These are phyloP conservation scores for Quercus agrifolia DNA, from an alignment of 306 rosid species.

Conservation along the genomic window DNA sequence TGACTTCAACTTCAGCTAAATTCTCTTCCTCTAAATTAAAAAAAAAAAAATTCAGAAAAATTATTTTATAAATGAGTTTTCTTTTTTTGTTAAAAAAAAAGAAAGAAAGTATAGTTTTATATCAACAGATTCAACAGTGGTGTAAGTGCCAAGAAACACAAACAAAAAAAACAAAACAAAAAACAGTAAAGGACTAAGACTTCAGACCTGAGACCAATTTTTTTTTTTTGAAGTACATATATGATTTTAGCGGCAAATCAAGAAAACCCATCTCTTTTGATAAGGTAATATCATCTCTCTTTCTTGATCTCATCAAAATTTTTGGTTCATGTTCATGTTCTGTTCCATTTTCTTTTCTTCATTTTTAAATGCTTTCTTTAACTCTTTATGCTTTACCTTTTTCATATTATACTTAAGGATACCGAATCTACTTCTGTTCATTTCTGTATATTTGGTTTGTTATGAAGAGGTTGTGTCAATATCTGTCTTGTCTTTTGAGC, in stretches of 20 bases:
- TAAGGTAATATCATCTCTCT: slow-evolving; percentile 5
- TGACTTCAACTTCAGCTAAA: no score
- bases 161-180: not conserved
- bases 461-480: not conserved
- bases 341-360: not conserved
- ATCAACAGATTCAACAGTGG: not conserved
- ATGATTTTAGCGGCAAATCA: not conserved
- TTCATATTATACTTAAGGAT: not conserved
- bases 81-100: no score
- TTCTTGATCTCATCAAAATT: not conserved
- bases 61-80: no score
- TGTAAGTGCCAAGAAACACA: slow-evolving; percentile 18
- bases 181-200: no score
- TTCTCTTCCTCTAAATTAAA: no score
- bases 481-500: not conserved
- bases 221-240: no score
- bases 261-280: slow-evolving; percentile 1
- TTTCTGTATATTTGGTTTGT: not conserved
- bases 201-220: no score
- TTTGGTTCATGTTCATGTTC: not conserved
- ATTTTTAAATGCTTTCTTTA: not conserved
- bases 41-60: no score
- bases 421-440: not conserved
- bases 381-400: not conserved
- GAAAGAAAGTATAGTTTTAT: no score